A percentile compares a stretch with the other conserved stretches of the same genome.
phyloP scores from a whole-genome alignment of 2,329 filamentous ascomycete genomes.

The Paracorniculantispora psalliotae region DNA sequence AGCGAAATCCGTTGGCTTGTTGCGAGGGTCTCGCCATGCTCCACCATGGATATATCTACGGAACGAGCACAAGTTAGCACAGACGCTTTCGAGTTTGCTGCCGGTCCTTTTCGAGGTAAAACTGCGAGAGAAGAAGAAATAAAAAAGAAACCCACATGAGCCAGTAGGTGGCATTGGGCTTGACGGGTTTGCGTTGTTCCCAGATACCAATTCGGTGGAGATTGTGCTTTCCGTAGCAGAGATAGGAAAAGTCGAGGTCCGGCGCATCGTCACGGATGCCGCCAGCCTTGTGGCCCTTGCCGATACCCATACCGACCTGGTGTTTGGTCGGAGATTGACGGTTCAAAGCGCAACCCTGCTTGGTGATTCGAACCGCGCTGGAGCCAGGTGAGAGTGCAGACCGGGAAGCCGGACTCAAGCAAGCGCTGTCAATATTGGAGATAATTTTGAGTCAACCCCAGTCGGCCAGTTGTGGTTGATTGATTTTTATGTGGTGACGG shows the following conservation, averaged over 20 bases:
- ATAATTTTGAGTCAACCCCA: background rate
- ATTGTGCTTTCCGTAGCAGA: constrained; percentile 34
- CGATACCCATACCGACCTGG: constrained; percentile 3
- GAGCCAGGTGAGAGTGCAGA: background rate
- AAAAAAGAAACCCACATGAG: constrained; percentile 31
- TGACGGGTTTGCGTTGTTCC: constrained; percentile 25
- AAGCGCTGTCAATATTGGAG: background rate
- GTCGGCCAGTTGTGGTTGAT: background rate
- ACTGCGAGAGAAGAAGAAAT: background rate
- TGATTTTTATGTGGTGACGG: constrained; percentile 4
- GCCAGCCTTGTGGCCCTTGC: constrained; percentile 10
- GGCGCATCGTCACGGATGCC: constrained; percentile 14
- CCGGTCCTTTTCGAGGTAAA: background rate
- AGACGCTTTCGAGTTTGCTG: background rate
- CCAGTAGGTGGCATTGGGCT: constrained; percentile 27
- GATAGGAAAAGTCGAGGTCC: constrained; percentile 26
- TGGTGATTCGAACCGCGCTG: background rate
- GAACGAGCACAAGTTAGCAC: constrained; percentile 14
- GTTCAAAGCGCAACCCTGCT: background rate
- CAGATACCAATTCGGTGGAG: constrained; percentile 45
- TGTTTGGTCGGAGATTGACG: background rate
- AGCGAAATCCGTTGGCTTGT: constrained; percentile 41
- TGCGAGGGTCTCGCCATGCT: constrained; percentile 56
- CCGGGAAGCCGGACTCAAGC: background rate
- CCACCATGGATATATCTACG: constrained; percentile 56